Percentiles rank a stretch among this genome's conserved stretches.
phyloP scores from a whole-genome alignment of 129 eudicot species.

The Flaveria sonorensis region DNA sequence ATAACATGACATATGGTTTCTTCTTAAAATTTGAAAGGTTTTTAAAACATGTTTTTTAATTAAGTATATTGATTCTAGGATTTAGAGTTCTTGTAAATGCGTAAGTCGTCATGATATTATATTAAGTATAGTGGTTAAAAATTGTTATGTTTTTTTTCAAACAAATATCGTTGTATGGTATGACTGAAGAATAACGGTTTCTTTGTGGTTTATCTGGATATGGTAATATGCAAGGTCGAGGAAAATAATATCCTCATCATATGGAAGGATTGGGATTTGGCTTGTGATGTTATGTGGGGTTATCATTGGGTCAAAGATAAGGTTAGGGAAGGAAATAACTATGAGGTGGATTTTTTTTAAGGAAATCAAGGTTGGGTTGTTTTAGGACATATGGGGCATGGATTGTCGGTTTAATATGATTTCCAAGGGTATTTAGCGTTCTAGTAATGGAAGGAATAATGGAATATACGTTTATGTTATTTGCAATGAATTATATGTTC shows the following conservation, averaged over 20 bases:
- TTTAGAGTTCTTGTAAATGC: too few species aligned
- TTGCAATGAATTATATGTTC: too few species aligned
- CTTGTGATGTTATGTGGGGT: conserved; percentile 10
- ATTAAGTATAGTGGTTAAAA: too few species aligned
- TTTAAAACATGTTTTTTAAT: background rate
- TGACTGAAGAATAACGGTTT: background rate
- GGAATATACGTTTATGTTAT: too few species aligned
- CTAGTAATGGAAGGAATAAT: background rate
- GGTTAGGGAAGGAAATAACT: background rate
- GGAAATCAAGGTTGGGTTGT: background rate
- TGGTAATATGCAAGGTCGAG: conserved; percentile 1
- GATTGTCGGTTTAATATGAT: background rate
- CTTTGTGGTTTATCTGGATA: background rate
- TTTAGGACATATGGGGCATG: background rate
- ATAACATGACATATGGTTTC: background rate
- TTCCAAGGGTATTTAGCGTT: background rate
- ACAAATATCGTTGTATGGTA: too few species aligned
- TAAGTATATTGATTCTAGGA: background rate
- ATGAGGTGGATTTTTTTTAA: background rate
- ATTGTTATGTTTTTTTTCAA: too few species aligned
- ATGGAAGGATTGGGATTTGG: conserved; percentile 6
- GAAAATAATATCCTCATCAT: conserved; percentile 15
- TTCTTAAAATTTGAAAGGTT: background rate
- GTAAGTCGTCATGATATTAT: too few species aligned
- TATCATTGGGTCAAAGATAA: background rate